Evolutionary conservation across 1,284 basidiomycete species (phyloP).

Genomic region (Clitocybe nebularis): DNA sequence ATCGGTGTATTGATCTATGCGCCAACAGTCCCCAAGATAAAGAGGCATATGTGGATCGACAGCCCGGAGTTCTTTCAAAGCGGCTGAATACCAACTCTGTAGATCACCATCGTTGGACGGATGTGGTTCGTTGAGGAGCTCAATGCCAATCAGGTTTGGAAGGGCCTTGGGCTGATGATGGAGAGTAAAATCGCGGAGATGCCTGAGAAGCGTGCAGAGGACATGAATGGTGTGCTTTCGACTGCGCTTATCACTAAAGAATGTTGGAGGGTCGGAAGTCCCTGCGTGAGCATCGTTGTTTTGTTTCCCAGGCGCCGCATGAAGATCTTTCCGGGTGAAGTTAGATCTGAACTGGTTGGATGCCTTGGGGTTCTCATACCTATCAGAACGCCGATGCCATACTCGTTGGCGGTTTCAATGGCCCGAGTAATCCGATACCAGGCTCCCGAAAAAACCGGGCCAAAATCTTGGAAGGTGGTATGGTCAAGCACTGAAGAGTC

Average conservation of each 20-base stretch:
- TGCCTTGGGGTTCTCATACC: slow-evolving; percentile 36
- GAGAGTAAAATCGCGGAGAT: slow-evolving; percentile 34
- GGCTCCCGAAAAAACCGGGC: slow-evolving; percentile 63
- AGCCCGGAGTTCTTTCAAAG: slow-evolving; percentile 52
- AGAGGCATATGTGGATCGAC: slow-evolving; percentile 57
- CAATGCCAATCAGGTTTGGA: slow-evolving; percentile 73
- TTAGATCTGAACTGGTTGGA: background rate
- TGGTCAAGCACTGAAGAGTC: slow-evolving; percentile 61
- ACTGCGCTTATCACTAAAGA: slow-evolving; percentile 47
- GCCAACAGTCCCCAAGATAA: slow-evolving; percentile 81
- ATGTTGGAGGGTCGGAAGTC: slow-evolving; percentile 49
- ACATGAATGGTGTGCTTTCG: slow-evolving; percentile 53
- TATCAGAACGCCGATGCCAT: slow-evolving; percentile 78
- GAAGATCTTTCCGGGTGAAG: slow-evolving; percentile 52
- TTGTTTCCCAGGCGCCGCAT: slow-evolving; percentile 77
- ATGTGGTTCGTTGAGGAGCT: slow-evolving; percentile 81
- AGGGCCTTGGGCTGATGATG: slow-evolving; percentile 21
- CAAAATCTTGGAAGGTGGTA: slow-evolving; percentile 68
- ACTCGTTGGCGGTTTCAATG: slow-evolving; percentile 55
- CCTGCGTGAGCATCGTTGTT: slow-evolving; percentile 67
- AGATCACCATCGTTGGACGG: slow-evolving; percentile 48
- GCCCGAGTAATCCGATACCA: slow-evolving; percentile 70
- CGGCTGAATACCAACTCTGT: slow-evolving; percentile 62
- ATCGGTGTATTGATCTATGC: slow-evolving; percentile 30
- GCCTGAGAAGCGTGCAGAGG: slow-evolving; percentile 40